Evolutionary conservation across 805 yeast species (phyloP).

Genomic region (Starmerella potacharoeniae): DNA sequence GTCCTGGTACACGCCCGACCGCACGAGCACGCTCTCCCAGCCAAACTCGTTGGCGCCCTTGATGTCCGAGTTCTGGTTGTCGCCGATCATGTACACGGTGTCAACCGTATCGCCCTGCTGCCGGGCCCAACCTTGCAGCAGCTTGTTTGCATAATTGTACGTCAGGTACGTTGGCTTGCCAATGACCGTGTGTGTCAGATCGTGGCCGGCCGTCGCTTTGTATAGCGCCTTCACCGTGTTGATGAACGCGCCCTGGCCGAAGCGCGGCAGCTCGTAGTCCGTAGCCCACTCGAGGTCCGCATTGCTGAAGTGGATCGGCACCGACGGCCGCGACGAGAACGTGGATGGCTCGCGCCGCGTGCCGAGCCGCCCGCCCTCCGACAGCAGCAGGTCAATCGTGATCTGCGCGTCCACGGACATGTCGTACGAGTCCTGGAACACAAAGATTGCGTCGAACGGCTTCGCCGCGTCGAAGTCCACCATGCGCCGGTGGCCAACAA

Average conservation of each 20-base stretch:
- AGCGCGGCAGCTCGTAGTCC: constrained; percentile 65
- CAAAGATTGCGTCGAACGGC: constrained; percentile 68
- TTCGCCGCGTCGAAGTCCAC: constrained; percentile 46
- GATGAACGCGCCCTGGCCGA: constrained; percentile 92
- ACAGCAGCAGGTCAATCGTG: constrained; percentile 65
- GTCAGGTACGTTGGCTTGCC: constrained; percentile 89
- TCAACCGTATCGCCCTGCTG: constrained; percentile 26
- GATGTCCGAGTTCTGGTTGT: constrained; percentile 89
- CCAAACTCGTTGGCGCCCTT: constrained; percentile 79
- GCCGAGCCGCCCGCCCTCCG: constrained; percentile 75
- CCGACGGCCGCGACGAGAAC: constrained; percentile 53
- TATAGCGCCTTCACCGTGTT: constrained; percentile 77
- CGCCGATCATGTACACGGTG: constrained; percentile 89
- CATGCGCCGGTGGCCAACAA: constrained; percentile 39
- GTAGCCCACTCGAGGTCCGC: constrained; percentile 93
- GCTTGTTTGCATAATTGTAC: constrained; percentile 70
- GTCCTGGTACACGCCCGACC: constrained; percentile 77
- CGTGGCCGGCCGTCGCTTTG: constrained; percentile 74
- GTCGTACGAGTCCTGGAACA: constrained; percentile 83
- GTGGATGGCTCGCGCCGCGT: constrained; percentile 34
- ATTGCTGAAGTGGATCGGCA: constrained; percentile 77
- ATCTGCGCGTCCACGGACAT: constrained; percentile 80
- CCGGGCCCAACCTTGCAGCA: constrained; percentile 52
- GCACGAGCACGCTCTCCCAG: constrained; percentile 76
- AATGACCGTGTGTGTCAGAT: constrained; percentile 66